A percentile compares a stretch with the other conserved stretches of the same genome.
Conservation (phyloP, 176 grass and related monocot species). For the Aegilops tauschii region DNA sequence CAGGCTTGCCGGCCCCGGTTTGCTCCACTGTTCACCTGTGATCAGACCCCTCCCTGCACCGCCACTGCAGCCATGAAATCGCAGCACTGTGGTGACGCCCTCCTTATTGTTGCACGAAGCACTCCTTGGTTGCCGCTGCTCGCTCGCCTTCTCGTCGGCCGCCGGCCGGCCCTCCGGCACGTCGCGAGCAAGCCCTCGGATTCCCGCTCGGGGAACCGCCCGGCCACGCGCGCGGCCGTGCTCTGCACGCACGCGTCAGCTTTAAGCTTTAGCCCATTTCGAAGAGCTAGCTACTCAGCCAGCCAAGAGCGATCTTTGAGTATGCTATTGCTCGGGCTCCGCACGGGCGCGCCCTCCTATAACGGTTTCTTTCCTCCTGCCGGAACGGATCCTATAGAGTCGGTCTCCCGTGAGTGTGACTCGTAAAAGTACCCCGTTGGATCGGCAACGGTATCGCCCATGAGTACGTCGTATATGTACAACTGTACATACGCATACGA, state of each 20-base stretch:
- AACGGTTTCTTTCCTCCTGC: not conserved
- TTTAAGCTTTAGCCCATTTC: not conserved
- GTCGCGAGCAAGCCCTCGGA: not conserved
- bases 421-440: not conserved
- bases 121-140: not conserved
- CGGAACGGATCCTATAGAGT: not conserved
- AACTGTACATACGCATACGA: not conserved
- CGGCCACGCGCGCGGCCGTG: not conserved
- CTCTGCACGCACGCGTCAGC: not conserved
- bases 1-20: not conserved
- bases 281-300: not conserved
- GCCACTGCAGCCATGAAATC: not conserved
- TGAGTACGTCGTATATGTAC: not conserved
- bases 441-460: not conserved
- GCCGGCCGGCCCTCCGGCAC: not conserved
- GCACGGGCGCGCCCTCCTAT: conserved; percentile 8
- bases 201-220: not conserved
- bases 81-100: not conserved
- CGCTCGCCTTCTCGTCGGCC: not conserved
- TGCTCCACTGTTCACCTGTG: not conserved
- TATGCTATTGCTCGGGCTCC: conserved; percentile 14
- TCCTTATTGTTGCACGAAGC: not conserved
- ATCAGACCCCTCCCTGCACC: not conserved
- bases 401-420: no score
- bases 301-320: not conserved